Base-by-base conservation (phyloP, 441 rosid species). In the Cnidoscolus chayamansa region DNA sequence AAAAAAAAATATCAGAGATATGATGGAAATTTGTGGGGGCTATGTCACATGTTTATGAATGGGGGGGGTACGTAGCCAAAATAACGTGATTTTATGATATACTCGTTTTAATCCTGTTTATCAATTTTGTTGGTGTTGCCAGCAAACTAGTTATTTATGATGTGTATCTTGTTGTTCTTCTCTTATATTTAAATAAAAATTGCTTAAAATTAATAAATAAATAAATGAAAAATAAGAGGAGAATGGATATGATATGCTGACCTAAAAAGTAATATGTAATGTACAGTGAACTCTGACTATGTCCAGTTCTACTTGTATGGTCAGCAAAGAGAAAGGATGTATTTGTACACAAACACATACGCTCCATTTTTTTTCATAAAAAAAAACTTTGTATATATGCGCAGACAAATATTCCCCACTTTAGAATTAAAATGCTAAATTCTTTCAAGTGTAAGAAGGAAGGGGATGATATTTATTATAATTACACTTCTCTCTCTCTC, bases 351-450 rank as follows among this genome's bases (percentile, higher is more conserved):
- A 43, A 40, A 1, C n/a, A 8, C 5, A 17, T 25, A 25, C 25
- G 25, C 25, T 25, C 25, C 25, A 25, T 25, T 25, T 25, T 35
- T 35, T 35, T 35, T 35, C 40, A 35, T 35, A 35, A 19, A 8
- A 7, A 7, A 55, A 0, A 55, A 7, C 19, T 8, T 37, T 40
- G 56, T 56, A 49, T 67, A 68, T 58, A 63, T 53, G 17, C 31
- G 67, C 40, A 66, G 75, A 78, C 83, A 81, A 66, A 74, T 74
- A 81, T 83, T 83, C 85, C 71, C 81, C 71, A 73, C 71, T 78
- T 3, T 47, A 54, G 16, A 19, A 59, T 2, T 51, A 68, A 35
- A 60, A 9, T 10, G 35, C 3, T 53, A 8, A 35, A 57, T 8
- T 48, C 13, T 6, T 35, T 8, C 25, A 20, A 30, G 3, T 13